Base-by-base conservation (phyloP, 179 eudicot genomes). In the Corrigiola litoralis region DNA sequence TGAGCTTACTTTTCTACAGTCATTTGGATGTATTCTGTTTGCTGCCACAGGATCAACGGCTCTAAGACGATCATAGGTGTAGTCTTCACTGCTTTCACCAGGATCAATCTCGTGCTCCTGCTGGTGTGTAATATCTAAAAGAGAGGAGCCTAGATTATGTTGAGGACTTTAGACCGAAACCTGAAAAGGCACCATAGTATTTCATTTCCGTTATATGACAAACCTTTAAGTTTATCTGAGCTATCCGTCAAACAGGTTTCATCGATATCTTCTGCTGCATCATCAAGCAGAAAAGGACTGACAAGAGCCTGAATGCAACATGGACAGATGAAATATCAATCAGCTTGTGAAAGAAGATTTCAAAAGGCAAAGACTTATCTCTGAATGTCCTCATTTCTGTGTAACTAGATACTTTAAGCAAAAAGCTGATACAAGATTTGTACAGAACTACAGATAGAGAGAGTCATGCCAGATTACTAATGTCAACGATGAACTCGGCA, bases 21-120 rank as follows among this genome's bases (percentile, higher is more conserved):
- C 96, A 80, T 94, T 94, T 58, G 97, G 99, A 74, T 91, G 96
- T 74, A 94, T 75, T 77, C 99, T 82, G 77, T 83, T 86, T 20
- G 99, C 97, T 60, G 99, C 95, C 68, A 75, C 80, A 34, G 96
- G 90, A 85, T 94, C 99, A 48, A 94, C 66, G 17, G 76, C 82
- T 70, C 72, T 85, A 37, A 94, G 92, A 66, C 63, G 58, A 11
- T 79, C 83, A 75, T 84, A 86, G 66, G 79, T 80, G 70, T 66
- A 76, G 50, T 36, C 32, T 28, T 53, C 52, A 59, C 58, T 58
- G 48, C 46, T 85, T 45, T 55, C 53, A 45, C 21, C 72, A 14
- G 25, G 21, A 42, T 70, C 80, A 58, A 8, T 37, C 47, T 72
- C 87, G 74, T 21, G 25, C 42, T 81, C 80, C 34, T 71, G 46